A percentile compares a stretch with the other conserved stretches of the same genome.
These are phyloP conservation scores for Rhododendron ferrugineum DNA, from an alignment of 148 eudicot genomes.

Conservation along the genomic window DNA sequence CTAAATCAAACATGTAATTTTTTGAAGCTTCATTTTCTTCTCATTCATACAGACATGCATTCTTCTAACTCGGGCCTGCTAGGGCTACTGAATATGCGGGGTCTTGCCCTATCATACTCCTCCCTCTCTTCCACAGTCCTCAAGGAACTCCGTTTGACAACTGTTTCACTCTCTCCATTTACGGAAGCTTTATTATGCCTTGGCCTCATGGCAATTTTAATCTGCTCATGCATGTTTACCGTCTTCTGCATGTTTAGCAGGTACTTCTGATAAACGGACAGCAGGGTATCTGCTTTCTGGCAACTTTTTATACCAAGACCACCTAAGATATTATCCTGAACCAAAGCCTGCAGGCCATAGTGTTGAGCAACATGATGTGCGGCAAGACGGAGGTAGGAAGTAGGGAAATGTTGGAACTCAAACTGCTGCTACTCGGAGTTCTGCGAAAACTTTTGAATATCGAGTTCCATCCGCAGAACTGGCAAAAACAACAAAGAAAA, in stretches of 20 bases:
- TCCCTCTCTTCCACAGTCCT: constrained; percentile 90
- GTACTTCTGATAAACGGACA: constrained; percentile 71
- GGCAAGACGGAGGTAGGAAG: constrained; percentile 94
- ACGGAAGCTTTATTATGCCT: constrained; percentile 51
- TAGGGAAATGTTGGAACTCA: constrained; percentile 89
- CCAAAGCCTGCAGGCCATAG: constrained; percentile 77
- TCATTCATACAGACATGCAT: constrained; percentile 25
- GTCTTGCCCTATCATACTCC: constrained; percentile 93
- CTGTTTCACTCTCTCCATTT: constrained; percentile 32
- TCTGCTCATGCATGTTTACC: constrained; percentile 44
- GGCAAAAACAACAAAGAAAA: constrained; percentile 11
- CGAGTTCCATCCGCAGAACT: constrained; percentile 96
- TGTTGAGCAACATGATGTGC: constrained; percentile 98
- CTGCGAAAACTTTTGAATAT: constrained; percentile 79
- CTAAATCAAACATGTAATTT: constrained; percentile 36
- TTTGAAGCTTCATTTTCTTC: constrained; percentile 52
- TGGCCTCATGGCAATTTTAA: constrained; percentile 67
- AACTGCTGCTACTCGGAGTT: constrained; percentile 59
- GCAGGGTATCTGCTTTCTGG: constrained; percentile 66
- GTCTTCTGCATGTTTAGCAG: constrained; percentile 56
- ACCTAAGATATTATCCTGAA: constrained; percentile 56
- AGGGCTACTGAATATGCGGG: constrained; percentile 82
- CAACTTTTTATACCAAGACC: constrained; percentile 63
- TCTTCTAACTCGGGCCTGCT: constrained; percentile 44
- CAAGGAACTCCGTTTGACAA: constrained; percentile 38